phyloP scores from a whole-genome alignment of 106 monocot genomes.

The Dendrobium catenatum region DNA sequence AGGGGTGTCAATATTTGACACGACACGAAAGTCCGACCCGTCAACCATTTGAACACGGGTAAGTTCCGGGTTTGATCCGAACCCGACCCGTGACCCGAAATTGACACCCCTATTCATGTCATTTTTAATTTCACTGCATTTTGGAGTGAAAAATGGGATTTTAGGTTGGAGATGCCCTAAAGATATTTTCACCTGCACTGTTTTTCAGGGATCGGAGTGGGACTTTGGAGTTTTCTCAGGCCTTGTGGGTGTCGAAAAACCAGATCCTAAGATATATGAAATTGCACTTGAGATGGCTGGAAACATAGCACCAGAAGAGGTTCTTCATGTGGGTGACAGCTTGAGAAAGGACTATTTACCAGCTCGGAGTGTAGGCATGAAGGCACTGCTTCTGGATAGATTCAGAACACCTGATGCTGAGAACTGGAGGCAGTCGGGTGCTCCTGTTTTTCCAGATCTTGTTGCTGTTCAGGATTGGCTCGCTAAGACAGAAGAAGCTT shows the following conservation, averaged over 20 bases:
- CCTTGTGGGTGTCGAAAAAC: slow-evolving; percentile 77
- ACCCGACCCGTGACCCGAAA: too few relatives aligned
- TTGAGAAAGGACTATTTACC: slow-evolving; percentile 86
- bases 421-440: slow-evolving; percentile 69
- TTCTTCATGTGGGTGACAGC: slow-evolving; percentile 86
- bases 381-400: slow-evolving; percentile 73
- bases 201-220: slow-evolving; percentile 86
- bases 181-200: background rate
- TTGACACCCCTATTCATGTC: too few relatives aligned
- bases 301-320: slow-evolving; percentile 58
- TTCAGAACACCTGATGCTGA: slow-evolving; percentile 83
- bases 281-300: slow-evolving; percentile 86
- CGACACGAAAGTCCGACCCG: too few relatives aligned
- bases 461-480: slow-evolving; percentile 62
- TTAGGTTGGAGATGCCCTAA: too few relatives aligned
- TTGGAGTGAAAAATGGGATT: too few relatives aligned
- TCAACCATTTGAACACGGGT: too few relatives aligned
- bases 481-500: slow-evolving; percentile 32
- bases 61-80: too few relatives aligned
- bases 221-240: slow-evolving; percentile 99
- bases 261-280: slow-evolving; percentile 69
- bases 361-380: slow-evolving; percentile 80
- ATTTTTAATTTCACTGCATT: too few relatives aligned
- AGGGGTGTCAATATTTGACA: too few relatives aligned
- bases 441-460: slow-evolving; percentile 69